Conservation (phyloP, 768 basidiomycete genomes). For the Cystobasidium ongulense region DNA sequence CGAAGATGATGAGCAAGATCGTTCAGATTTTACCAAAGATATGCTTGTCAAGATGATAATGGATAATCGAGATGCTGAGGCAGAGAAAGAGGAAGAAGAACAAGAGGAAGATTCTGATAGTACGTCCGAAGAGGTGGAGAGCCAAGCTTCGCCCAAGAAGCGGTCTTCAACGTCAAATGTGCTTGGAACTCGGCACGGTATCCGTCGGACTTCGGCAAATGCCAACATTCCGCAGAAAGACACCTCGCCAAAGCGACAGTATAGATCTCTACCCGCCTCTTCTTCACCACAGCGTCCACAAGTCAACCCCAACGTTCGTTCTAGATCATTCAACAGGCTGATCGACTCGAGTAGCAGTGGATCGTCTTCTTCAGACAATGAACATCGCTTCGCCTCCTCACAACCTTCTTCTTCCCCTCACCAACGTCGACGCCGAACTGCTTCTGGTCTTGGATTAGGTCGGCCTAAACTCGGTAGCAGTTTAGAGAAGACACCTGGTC, state of each 20-base stretch:
- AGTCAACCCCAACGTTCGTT: not conserved
- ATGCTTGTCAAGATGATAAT: conserved; percentile 20
- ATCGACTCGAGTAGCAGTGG: not conserved
- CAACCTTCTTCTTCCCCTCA: conserved; percentile 2
- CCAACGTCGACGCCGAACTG: not conserved
- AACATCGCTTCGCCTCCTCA: not conserved
- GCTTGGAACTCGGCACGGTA: not conserved
- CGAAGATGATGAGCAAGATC: conserved; percentile 10
- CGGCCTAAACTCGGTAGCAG: not conserved
- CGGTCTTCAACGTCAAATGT: not conserved
- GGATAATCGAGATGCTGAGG: conserved; percentile 1
- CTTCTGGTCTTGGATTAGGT: not conserved
- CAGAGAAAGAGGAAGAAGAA: conserved; percentile 9
- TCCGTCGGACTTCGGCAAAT: not conserved
- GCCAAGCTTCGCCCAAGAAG: not conserved
- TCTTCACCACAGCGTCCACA: not conserved
- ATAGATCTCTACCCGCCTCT: not conserved
- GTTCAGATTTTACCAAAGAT: conserved; percentile 26
- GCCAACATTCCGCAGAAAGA: not conserved
- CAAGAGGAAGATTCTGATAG: not conserved
- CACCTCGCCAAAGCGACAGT: not conserved
- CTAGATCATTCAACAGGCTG: not conserved
- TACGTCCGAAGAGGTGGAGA: not conserved
- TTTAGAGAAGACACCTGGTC: conserved; percentile 10
- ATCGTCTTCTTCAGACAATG: not conserved